Percentiles rank a stretch among this genome's conserved stretches.
phyloP scores from a whole-genome alignment of 306 rosid genomes.

The Rubus parviflorus region DNA sequence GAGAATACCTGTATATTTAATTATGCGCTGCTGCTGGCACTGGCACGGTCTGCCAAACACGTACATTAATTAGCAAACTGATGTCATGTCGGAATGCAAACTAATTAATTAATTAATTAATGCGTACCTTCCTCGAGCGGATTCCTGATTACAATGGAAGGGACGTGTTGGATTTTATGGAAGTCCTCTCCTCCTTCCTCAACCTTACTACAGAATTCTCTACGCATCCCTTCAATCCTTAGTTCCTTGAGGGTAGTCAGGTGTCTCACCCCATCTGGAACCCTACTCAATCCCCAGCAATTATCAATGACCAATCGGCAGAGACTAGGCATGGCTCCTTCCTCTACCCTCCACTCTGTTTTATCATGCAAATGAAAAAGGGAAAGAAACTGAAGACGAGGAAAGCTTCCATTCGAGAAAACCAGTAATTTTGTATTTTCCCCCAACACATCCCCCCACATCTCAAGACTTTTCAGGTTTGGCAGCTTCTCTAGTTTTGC shows the following conservation, averaged over 20 bases:
- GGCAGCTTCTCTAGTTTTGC: too few species aligned
- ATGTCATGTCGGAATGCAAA: too few species aligned
- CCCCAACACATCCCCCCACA: too few species aligned
- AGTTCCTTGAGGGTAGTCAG: too few species aligned
- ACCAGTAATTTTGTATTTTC: slow-evolving; percentile 35
- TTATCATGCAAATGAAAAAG: slow-evolving; percentile 30
- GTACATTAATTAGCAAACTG: too few species aligned
- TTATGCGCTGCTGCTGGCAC: too few species aligned
- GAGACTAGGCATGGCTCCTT: slow-evolving; percentile 38
- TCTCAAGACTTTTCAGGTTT: too few species aligned
- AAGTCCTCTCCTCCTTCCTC: slow-evolving; percentile 46
- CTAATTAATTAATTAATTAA: too few species aligned
- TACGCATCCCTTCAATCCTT: too few species aligned
- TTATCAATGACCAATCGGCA: slow-evolving; percentile 5
- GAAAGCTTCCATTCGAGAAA: slow-evolving; percentile 42
- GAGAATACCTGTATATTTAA: too few species aligned
- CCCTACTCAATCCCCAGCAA: background rate
- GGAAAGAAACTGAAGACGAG: slow-evolving; percentile 29
- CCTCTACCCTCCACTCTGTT: slow-evolving; percentile 46
- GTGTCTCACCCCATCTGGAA: background rate
- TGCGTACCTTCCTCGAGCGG: background rate
- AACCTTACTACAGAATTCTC: slow-evolving; percentile 32
- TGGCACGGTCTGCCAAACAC: too few species aligned
- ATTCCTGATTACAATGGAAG: slow-evolving; percentile 14
- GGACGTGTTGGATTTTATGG: slow-evolving; percentile 49